Conservation (phyloP, 2,329 filamentous ascomycete genomes). For the Sclerotiophoma versabilis region DNA sequence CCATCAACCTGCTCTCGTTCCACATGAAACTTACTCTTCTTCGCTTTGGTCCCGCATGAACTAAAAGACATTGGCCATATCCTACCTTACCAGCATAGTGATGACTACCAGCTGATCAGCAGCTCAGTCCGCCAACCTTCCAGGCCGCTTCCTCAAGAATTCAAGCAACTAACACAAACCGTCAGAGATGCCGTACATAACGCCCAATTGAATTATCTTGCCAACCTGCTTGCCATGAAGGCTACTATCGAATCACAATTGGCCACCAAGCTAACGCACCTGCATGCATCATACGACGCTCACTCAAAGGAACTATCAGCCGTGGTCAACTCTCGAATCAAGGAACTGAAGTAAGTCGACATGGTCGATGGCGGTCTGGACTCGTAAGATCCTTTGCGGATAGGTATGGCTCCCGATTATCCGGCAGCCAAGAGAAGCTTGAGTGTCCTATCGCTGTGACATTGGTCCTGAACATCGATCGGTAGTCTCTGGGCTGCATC, state of each 20-base stretch:
- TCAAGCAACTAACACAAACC: background rate
- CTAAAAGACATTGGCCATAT: too few species aligned
- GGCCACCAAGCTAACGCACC: conserved; percentile 19
- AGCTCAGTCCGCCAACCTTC: background rate
- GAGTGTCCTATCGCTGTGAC: background rate
- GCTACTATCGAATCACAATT: conserved; percentile 36
- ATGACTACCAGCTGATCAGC: too few species aligned
- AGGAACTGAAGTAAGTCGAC: conserved; percentile 28
- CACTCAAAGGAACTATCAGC: conserved; percentile 33
- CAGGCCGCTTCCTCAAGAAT: background rate
- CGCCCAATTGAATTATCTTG: conserved; percentile 34
- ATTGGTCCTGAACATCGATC: background rate
- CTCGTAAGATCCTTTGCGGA: background rate
- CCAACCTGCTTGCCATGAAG: conserved; percentile 33
- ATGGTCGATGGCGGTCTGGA: background rate
- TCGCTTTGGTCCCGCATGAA: background rate
- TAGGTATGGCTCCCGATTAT: background rate
- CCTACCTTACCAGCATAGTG: background rate
- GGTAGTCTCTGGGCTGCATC: background rate
- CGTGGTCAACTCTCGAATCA: conserved; percentile 29
- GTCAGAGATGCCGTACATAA: conserved; percentile 30
- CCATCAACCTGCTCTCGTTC: background rate
- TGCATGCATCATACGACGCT: conserved; percentile 29
- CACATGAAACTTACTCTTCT: background rate
- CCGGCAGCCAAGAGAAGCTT: background rate